Evolutionary conservation across 371 early-diverging fungal species (phyloP).

Genomic region (Sporodiniella umbellata): DNA sequence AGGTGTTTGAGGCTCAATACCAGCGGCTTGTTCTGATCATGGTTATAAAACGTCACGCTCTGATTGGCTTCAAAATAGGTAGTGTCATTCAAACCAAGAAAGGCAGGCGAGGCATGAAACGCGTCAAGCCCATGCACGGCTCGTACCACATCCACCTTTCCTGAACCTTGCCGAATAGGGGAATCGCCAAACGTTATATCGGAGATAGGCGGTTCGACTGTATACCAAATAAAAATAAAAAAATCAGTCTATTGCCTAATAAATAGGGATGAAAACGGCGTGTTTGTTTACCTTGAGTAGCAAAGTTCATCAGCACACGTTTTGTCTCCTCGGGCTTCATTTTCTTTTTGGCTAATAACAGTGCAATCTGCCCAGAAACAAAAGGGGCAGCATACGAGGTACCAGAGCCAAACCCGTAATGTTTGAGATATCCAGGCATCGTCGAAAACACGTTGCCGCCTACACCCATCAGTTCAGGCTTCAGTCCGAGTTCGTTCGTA

Average conservation of each 20-base stretch:
- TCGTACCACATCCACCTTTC: slow-evolving; percentile 60
- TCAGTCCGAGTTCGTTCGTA: slow-evolving; percentile 39
- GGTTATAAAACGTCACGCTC: slow-evolving; percentile 53
- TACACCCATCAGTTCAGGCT: slow-evolving; percentile 63
- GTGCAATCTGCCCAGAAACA: slow-evolving; percentile 59
- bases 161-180: slow-evolving; percentile 65
- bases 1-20: slow-evolving; percentile 9
- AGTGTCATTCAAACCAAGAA: slow-evolving; percentile 64
- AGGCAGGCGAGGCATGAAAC: slow-evolving; percentile 55
- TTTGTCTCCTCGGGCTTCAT: slow-evolving; percentile 19
- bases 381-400: slow-evolving; percentile 64
- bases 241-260: too few species aligned
- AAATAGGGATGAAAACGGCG: too few species aligned
- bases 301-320: slow-evolving; percentile 27
- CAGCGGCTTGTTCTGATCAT: slow-evolving; percentile 43
- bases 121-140: slow-evolving; percentile 47
- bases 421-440: slow-evolving; percentile 28
- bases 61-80: slow-evolving; percentile 25
- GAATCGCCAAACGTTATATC: slow-evolving; percentile 27
- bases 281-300: slow-evolving; percentile 32
- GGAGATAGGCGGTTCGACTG: slow-evolving; percentile 27
- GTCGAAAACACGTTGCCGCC: slow-evolving; percentile 72
- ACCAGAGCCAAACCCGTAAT: slow-evolving; percentile 65
- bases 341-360: slow-evolving; percentile 30
- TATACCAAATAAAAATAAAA: not conserved